A percentile compares a stretch with the other conserved stretches of the same genome.
phyloP scores from a whole-genome alignment of 2,329 filamentous ascomycete genomes.

The Passalora sequoiae region DNA sequence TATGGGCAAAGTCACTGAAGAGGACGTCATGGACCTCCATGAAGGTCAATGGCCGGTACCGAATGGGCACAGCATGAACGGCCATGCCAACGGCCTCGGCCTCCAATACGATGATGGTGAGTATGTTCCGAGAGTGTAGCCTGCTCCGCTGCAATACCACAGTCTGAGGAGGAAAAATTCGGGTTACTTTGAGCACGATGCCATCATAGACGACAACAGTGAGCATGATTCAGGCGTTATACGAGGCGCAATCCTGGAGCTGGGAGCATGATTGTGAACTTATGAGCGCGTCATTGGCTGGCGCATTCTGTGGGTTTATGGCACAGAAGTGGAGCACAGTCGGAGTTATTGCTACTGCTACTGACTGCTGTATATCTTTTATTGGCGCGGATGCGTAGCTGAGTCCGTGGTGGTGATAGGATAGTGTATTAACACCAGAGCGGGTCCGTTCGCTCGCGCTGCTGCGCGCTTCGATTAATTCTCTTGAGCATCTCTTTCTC shows the following conservation, averaged over 20 bases:
- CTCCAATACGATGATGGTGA: conserved; percentile 10
- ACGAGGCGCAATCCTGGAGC: conserved; percentile 1
- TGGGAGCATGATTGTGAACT: not conserved
- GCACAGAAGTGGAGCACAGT: not conserved
- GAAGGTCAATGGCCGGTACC: conserved; percentile 22
- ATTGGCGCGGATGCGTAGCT: conserved; percentile 2
- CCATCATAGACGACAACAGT: not conserved
- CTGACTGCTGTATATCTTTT: not conserved
- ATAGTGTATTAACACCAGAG: conserved; percentile 12
- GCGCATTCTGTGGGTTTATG: not conserved
- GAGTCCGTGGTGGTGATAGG: conserved; percentile 5
- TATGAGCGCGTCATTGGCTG: not conserved
- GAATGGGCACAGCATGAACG: conserved; percentile 10
- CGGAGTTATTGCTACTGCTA: not conserved
- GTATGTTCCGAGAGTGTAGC: conserved; percentile 10
- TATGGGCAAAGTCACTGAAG: conserved; percentile 25
- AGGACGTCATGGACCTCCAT: conserved; percentile 20
- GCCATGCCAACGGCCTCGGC: conserved; percentile 6
- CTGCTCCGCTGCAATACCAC: conserved; percentile 4
- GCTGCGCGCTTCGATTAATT: too few relatives aligned
- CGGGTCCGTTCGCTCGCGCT: not conserved
- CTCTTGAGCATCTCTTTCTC: too few relatives aligned
- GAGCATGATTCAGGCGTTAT: not conserved
- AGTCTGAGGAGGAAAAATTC: not conserved
- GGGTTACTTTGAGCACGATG: not conserved